Evolutionary conservation across 2,329 filamentous ascomycete genomes (phyloP).

Genomic region (Thielaviopsis populi): DNA sequence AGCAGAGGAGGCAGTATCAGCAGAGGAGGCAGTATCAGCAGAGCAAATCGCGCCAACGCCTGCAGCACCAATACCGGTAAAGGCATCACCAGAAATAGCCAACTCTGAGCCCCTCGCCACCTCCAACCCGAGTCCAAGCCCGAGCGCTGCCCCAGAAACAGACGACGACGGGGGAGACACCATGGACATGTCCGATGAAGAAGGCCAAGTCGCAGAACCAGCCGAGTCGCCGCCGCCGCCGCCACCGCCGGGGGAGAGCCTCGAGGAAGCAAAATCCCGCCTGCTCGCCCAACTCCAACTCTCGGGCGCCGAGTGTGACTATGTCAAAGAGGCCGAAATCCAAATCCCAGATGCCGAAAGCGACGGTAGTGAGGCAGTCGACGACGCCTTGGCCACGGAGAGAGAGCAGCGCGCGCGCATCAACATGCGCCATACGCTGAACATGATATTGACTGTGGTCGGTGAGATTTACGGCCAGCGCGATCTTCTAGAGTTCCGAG

Average conservation of each 20-base stretch:
- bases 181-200: conserved; percentile 32
- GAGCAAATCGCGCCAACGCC: too few species aligned
- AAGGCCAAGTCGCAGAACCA: conserved; percentile 24
- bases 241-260: conserved; percentile 23
- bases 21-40: too few species aligned
- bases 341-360: conserved; percentile 18
- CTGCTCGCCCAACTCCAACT: conserved; percentile 35
- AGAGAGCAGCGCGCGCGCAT: conserved; percentile 26
- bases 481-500: conserved; percentile 64
- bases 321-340: conserved; percentile 24
- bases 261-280: conserved; percentile 34
- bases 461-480: conserved; percentile 83
- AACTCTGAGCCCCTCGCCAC: background rate
- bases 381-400: conserved; percentile 21
- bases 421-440: conserved; percentile 57
- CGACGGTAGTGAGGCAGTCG: conserved; percentile 16
- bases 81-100: background rate
- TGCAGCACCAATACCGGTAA: too few species aligned
- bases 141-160: background rate
- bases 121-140: background rate
- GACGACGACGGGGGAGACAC: conserved; percentile 21
- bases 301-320: conserved; percentile 19
- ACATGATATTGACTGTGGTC: conserved; percentile 80
- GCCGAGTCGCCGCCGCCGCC: background rate
- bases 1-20: too few species aligned